Conservation (phyloP, 306 rosid species). For the Psophocarpus tetragonolobus region DNA sequence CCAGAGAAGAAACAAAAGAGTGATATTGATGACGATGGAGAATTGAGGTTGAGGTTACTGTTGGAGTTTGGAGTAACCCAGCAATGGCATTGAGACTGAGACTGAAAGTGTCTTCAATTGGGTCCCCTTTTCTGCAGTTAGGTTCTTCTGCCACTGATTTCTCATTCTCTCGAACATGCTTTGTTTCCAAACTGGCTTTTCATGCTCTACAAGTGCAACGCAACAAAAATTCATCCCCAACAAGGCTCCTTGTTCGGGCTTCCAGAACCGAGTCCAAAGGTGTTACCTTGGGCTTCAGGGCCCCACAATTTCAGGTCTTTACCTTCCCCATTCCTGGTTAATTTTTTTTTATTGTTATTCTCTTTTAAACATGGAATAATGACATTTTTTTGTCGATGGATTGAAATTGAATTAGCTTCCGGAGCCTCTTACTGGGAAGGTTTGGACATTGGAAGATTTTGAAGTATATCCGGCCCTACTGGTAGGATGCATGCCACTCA, state of each 20-base stretch:
- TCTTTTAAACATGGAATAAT: not conserved
- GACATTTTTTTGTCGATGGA: constrained; percentile 20
- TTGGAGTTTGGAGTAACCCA: constrained; percentile 2
- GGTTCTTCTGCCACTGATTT: constrained; percentile 21
- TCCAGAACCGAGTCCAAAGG: constrained; percentile 66
- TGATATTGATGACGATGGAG: constrained; percentile 29
- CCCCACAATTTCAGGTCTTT: constrained; percentile 80
- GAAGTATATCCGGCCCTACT: constrained; percentile 87
- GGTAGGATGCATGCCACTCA: constrained; percentile 46
- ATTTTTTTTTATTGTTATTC: not conserved
- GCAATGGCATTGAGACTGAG: constrained; percentile 37
- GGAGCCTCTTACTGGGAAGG: constrained; percentile 89
- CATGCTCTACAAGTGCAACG: constrained; percentile 37
- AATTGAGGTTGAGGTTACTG: constrained; percentile 21
- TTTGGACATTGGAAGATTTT: constrained; percentile 84
- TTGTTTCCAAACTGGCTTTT: constrained; percentile 47
- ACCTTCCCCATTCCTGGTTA: not conserved
- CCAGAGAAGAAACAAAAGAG: constrained; percentile 9
- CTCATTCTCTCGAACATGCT: constrained; percentile 31
- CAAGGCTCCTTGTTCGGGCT: constrained; percentile 55
- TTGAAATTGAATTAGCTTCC: constrained; percentile 61
- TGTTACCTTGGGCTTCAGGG: constrained; percentile 70
- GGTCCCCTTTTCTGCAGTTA: constrained; percentile 36
- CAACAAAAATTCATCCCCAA: constrained; percentile 34
- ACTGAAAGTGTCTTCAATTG: constrained; percentile 15